These are phyloP conservation scores for Leishmania lainsoni DNA, from an alignment of 208 protist genomes.

Conservation along the genomic window DNA sequence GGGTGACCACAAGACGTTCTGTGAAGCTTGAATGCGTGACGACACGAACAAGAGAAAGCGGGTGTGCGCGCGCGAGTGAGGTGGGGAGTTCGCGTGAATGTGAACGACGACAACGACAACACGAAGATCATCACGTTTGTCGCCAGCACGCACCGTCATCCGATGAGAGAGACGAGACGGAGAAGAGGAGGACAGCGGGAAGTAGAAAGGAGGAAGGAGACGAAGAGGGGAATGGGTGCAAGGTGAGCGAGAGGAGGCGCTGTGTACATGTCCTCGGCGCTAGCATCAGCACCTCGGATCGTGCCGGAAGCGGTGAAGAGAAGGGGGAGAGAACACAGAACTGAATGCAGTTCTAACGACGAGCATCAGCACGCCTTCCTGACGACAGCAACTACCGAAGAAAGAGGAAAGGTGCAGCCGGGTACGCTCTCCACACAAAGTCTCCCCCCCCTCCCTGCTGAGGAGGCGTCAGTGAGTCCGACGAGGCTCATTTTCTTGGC, in stretches of 20 bases:
- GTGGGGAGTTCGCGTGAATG: not conserved
- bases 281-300: not conserved
- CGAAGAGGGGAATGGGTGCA: conserved; percentile 3
- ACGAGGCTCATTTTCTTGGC: not conserved
- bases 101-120: not conserved
- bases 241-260: not conserved
- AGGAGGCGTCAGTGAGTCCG: not conserved
- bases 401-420: not conserved
- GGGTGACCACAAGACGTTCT: not conserved
- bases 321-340: not conserved
- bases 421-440: not conserved
- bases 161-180: not conserved
- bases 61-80: not conserved
- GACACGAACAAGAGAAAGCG: not conserved
- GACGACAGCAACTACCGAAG: not conserved
- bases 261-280: not conserved
- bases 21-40: not conserved
- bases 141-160: not conserved
- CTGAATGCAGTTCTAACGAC: not conserved
- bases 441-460: too few relatives aligned
- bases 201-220: not conserved
- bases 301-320: not conserved
- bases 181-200: not conserved
- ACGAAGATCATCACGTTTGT: not conserved
- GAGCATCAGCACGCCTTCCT: not conserved